Evolutionary conservation across 2,329 filamentous ascomycete genomes (phyloP).

Genomic region (Monilinia vaccinii-corymbosi): DNA sequence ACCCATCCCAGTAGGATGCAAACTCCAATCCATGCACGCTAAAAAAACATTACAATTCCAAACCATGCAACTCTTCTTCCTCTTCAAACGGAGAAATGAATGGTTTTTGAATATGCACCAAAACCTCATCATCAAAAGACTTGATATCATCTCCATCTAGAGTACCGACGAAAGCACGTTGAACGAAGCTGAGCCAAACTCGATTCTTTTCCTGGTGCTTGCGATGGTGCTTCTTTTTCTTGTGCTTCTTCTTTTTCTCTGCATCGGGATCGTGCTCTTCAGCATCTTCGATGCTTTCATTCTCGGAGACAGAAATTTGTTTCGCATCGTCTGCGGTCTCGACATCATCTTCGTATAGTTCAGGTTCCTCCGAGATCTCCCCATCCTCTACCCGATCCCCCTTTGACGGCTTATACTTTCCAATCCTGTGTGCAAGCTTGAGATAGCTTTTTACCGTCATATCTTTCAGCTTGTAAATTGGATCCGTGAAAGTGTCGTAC

Average conservation of each 20-base stretch:
- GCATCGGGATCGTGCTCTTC: slow-evolving; percentile 27
- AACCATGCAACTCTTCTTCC: background rate
- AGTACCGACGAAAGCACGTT: slow-evolving; percentile 71
- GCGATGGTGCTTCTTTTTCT: slow-evolving; percentile 42
- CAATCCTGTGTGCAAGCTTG: slow-evolving; percentile 71
- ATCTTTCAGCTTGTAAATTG: slow-evolving; percentile 66
- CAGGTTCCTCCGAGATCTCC: slow-evolving; percentile 12
- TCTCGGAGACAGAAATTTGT: slow-evolving; percentile 10
- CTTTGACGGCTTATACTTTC: slow-evolving; percentile 37
- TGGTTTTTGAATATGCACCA: background rate
- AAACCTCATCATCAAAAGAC: slow-evolving; percentile 12
- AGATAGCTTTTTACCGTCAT: slow-evolving; percentile 78
- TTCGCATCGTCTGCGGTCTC: slow-evolving; percentile 18
- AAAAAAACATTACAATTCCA: background rate
- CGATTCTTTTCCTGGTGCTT: slow-evolving; percentile 52
- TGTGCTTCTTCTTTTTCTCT: slow-evolving; percentile 25
- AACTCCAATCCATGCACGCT: slow-evolving; percentile 10
- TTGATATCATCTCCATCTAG: slow-evolving; percentile 55
- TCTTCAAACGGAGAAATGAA: background rate
- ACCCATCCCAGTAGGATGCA: background rate
- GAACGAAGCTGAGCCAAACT: slow-evolving; percentile 69
- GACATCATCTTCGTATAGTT: slow-evolving; percentile 17
- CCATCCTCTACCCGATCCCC: slow-evolving; percentile 23
- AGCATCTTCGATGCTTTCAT: slow-evolving; percentile 24
- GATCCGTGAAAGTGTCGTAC: slow-evolving; percentile 75